Base-by-base conservation (phyloP, 2,329 filamentous ascomycete genomes). In the Pezicula neosporulosa region DNA sequence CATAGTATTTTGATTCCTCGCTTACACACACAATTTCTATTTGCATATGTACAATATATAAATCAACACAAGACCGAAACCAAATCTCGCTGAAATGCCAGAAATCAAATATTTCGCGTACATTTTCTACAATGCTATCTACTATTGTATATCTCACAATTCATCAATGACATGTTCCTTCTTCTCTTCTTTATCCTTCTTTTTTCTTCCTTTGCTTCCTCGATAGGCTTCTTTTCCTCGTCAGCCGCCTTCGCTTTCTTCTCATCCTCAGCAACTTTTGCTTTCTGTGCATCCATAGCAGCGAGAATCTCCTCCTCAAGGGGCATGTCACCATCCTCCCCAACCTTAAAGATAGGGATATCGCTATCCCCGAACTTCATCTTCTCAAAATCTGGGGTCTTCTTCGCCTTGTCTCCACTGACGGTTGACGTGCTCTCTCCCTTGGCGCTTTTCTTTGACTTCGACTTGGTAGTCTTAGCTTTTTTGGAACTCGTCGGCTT, bases 231-330 rank as follows among this genome's bases (percentile, higher is more conserved):
- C 38, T 42, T 19, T 13, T 42, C 38, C 27, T 21, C 21, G 21
- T 19, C 16, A n/a, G 42, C 42, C 4, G 9, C n/a, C 27, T 27
- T 21, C 2, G 21, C 21, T 24, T 21, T 28, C 27, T 44, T 21
- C 21, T 21, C 21, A 21, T 42, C 38, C 27, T 19, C 16, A n/a
- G 42, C 42, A n/a, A 4, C 6, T 16, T 27, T 21, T 13, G 21
- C 21, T 24, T 21, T 28, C 27, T 44, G 42, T 6, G 19, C 27
- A 15, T 44, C 30, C 42, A 44, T 44, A 27, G 42, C 42, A 60
- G 77, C 75, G 61, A 82, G 73, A 50, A 81, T 74, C 60, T 78
- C 69, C 58, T 77, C 75, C 38, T 72, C 67, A 35, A 68, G 72
- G 19, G 70, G 75, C 66, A 71, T 66, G 60, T 76, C 66, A 30